These are phyloP conservation scores for Hylodesmum podocarpum DNA, from an alignment of 306 rosid species.

Conservation along the genomic window DNA sequence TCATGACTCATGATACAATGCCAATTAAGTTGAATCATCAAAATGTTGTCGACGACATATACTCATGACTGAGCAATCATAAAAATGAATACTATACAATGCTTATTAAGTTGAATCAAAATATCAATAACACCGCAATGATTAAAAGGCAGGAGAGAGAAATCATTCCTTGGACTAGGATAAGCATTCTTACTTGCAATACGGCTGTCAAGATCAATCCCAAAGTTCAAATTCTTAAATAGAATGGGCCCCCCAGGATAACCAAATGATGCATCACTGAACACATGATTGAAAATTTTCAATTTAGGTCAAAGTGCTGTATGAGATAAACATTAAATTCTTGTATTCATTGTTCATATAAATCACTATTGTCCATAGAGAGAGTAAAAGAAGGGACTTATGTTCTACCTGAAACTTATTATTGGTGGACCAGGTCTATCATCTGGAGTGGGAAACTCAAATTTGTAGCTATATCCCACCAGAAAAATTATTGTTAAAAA, in stretches of 20 bases:
- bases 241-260: slow-evolving; percentile 92
- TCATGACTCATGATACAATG: no score
- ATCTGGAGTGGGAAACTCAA: slow-evolving; percentile 99
- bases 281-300: slow-evolving; percentile 20
- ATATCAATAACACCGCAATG: background rate
- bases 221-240: slow-evolving; percentile 93
- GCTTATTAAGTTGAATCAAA: slow-evolving; percentile 7
- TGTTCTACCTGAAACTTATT: slow-evolving; percentile 87
- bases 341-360: slow-evolving; percentile 17
- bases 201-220: slow-evolving; percentile 98
- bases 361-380: slow-evolving; percentile 18
- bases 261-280: slow-evolving; percentile 98
- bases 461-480: slow-evolving; percentile 78
- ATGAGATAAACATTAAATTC: background rate
- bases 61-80: slow-evolving; percentile 1
- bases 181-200: slow-evolving; percentile 80
- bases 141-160: background rate
- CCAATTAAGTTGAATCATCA: no score
- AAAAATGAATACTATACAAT: background rate
- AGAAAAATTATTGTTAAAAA: slow-evolving; percentile 24
- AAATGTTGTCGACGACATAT: no score
- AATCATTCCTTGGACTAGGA: slow-evolving; percentile 5
- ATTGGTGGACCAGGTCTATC: slow-evolving; percentile 99
- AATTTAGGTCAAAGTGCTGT: background rate
- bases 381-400: slow-evolving; percentile 1